Evolutionary conservation across 345 rosid genomes (phyloP), one percentile per base, ranked within the genome.

Genomic region (Trapa bicornis): DNA sequence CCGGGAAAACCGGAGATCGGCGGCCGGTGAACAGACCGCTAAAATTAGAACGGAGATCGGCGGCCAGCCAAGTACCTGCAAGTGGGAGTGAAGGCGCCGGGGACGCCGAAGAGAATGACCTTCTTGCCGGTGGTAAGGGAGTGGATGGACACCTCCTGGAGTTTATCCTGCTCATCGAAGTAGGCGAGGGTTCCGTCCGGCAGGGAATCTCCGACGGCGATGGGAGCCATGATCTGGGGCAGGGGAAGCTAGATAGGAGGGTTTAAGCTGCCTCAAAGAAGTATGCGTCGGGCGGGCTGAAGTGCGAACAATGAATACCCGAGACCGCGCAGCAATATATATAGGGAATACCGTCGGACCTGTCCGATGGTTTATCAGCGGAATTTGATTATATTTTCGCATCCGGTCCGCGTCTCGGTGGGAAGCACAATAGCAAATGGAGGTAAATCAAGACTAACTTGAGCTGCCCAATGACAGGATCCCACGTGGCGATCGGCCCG

Each of bases 41-140:
- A 50, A 50, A 13, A 50, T 16, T 14, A 57, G 33, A 16, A 29
- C 10, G 54, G 69, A 14, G 17, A 6, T 22, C 29, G 29, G 29
- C 4, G 36, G 5, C 50, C 22, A 50, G 52, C 38, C 5, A 4
- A 47, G 41, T 72, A 90, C 99, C 99, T 94, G 93, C 99, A 94
- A 61, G 99, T 94, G 35, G 99, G 97, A 33, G 99, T 94, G 79
- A 94, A 94, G 68, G 99, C 99, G 60, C 99, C 99, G 75, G 99
- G 99, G 52, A 94, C 99, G 37, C 95, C 99, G 61, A 94, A 84
- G 73, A 94, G 74, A 68, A 94, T 43, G 74, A 87, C 81, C 80
- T 86, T 91, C 77, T 91, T 94, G 69, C 96, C 96, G 67, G 91
- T 81, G 67, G 89, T 91, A 54, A 91, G 85, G 47, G 99, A 76